These are phyloP conservation scores for Mycena leptocephala DNA, from an alignment of 768 basidiomycete genomes.

Conservation along the genomic window DNA sequence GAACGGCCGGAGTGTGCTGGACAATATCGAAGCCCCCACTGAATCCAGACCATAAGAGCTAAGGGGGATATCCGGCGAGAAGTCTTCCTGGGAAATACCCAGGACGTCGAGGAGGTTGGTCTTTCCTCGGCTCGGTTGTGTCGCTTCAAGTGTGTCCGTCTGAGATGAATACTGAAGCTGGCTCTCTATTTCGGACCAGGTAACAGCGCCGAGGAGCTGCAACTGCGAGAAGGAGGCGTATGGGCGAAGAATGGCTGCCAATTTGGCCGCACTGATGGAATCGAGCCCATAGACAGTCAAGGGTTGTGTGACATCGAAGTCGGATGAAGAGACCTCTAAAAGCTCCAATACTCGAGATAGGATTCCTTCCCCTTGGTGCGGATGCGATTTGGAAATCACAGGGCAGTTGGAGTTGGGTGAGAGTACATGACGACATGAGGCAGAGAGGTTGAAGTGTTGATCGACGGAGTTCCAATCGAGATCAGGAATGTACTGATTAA, in stretches of 20 bases:
- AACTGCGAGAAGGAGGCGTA: slow-evolving; percentile 12
- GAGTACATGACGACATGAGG: neutral
- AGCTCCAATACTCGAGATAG: neutral
- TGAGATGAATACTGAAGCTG: neutral
- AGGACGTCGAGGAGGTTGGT: slow-evolving; percentile 35
- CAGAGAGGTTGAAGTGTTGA: neutral
- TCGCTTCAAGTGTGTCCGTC: too few relatives aligned
- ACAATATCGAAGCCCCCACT: slow-evolving; percentile 45
- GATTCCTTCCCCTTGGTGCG: neutral
- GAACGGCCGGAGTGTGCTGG: slow-evolving; percentile 42
- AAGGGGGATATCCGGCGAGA: slow-evolving; percentile 46
- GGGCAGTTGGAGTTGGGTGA: neutral
- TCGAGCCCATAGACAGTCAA: slow-evolving; percentile 12
- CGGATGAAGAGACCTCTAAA: neutral
- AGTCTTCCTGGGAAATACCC: slow-evolving; percentile 41
- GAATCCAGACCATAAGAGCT: slow-evolving; percentile 52
- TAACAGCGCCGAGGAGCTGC: neutral
- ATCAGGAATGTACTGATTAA: slow-evolving; percentile 22
- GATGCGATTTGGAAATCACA: neutral
- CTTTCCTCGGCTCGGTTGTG: neutral
- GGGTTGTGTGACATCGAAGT: slow-evolving; percentile 10
- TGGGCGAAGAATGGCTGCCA: neutral
- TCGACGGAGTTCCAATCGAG: slow-evolving; percentile 3
- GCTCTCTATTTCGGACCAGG: neutral
- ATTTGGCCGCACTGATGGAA: neutral